Evolutionary conservation across 2,329 filamentous ascomycete genomes (phyloP), one percentile per base, ranked within the genome.

Genomic region (Ceratocystis variospora): DNA sequence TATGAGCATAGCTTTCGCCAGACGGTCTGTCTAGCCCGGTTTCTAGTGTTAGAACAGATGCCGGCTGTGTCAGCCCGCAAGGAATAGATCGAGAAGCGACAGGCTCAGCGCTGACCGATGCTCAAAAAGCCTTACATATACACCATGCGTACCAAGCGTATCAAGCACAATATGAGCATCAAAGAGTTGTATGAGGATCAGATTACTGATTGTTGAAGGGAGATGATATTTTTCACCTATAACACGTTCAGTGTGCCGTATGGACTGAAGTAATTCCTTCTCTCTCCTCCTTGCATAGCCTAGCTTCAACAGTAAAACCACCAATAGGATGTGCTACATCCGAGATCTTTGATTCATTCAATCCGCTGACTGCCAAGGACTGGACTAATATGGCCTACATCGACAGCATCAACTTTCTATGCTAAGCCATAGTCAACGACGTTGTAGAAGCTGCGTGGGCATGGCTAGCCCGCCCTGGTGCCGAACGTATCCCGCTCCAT

Each of bases 311-410:
- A 85, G 87, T 15, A 85, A 84, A 71, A 85, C 85, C 71, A 92
- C 95, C 66, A 89, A 95, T 74, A 91, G 88, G 72, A 78, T 95
- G 0, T 83, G 91, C 57, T 95, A 90, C 72, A 89, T 87, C 1
- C 87, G 89, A 69, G 90, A 96, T 72, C 74, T 95, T 19, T 81
- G n/a, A n/a, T n/a, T n/a, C n/a, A 8, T 95, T 95, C 76, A 87
- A 94, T 71, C 90, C 90, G 0, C 79, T 93, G 46, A 92, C 87
- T 0, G 85, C 90, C 53, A 81, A 89, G 63, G 89, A 94, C 72
- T 95, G 90, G 89, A 94, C 90, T 0, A 88, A 92, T 70, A 94
- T 95, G 89, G 89, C 90, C 0, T 96, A 95, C 70, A 81, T 95
- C 45, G 88, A 89, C 10, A 89, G 91, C 70, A 92, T 89, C 0